Base-by-base conservation (phyloP, 179 eudicot species). In the Beta lomatogona region DNA sequence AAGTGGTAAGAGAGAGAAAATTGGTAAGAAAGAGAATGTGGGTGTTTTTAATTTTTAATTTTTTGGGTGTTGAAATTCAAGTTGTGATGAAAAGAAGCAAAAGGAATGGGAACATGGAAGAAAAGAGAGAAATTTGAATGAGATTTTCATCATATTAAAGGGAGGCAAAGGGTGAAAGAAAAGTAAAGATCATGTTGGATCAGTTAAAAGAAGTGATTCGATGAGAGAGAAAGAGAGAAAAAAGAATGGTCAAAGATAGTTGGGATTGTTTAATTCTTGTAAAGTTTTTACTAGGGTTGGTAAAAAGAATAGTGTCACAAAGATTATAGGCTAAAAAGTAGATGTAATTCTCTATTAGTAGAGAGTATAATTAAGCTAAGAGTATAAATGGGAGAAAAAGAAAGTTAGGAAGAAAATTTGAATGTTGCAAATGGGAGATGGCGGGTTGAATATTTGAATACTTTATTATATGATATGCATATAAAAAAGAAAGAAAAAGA, bases 101-200 rank as follows among this genome's bases (percentile, higher is more conserved):
- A 86, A 83, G 82, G 78, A 55, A 75, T 78, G 88, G 76, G 73
- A 81, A 81, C 76, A 71, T 50, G 82, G 6, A 75, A 63, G 61
- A 73, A 82, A 82, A 50, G 48, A 71, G 72, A 63, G 83, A 71
- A 85, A 79, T 85, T 83, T 85, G 88, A 87, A 87, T 71, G 83
- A 79, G 60, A 60, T 11, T 79, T 80, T 71, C 69, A 68, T 79
- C 70, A 81, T 71, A 54, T 55, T 82, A 85, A 81, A 73, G 57
- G 67, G 78, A 73, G 80, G 75, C 76, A 79, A 77, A 69, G 85
- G 52, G 45, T 15, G 57, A 67, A 77, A 50, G 3, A 55, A 83
- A 86, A 83, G 83, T 13, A 79, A 82, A 79, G 79, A 81, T 76
- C 78, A 83, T 83, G 85, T 85, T 83, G 88, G 86, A 83, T 85